Evolutionary conservation across 176 grass and related monocot genomes (phyloP).

Genomic region (Musa itinerans): DNA sequence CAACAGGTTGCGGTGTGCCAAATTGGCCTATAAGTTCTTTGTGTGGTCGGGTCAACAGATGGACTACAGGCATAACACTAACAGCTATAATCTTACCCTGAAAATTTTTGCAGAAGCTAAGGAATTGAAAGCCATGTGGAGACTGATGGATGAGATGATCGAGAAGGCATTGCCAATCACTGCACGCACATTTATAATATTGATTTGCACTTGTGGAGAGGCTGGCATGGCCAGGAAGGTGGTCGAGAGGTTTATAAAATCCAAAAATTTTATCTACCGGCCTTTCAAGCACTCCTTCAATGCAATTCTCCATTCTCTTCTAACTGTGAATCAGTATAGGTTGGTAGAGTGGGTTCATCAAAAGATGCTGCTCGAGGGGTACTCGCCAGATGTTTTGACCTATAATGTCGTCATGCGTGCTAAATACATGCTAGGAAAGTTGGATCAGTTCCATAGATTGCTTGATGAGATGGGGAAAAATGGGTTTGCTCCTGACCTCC

Average conservation of each 20-base stretch:
- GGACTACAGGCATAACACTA: conserved; percentile 39
- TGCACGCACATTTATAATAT: conserved; percentile 63
- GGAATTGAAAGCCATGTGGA: conserved; percentile 85
- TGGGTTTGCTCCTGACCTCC: conserved; percentile 62
- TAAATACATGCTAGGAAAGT: conserved; percentile 84
- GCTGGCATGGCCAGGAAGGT: conserved; percentile 53
- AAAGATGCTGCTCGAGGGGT: conserved; percentile 64
- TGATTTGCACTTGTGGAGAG: conserved; percentile 60
- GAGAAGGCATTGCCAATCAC: conserved; percentile 55
- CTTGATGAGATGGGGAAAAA: conserved; percentile 79
- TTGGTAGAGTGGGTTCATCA: conserved; percentile 84
- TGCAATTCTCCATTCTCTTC: conserved; percentile 67
- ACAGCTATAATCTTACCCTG: conserved; percentile 68
- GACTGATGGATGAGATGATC: conserved; percentile 70
- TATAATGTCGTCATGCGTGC: conserved; percentile 89
- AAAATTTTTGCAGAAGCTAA: conserved; percentile 69
- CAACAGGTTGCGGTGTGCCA: conserved; percentile 50
- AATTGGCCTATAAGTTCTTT: conserved; percentile 79
- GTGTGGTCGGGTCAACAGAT: conserved; percentile 65
- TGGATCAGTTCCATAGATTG: conserved; percentile 72
- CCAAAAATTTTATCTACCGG: conserved; percentile 64
- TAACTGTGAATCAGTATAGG: conserved; percentile 60
- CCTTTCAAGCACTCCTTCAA: conserved; percentile 74
- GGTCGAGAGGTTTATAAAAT: conserved; percentile 75
- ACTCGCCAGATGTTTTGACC: conserved; percentile 68